Evolutionary conservation across 352 stramenopile genomes (phyloP).

Genomic region (Nothophytophthora sp.): DNA sequence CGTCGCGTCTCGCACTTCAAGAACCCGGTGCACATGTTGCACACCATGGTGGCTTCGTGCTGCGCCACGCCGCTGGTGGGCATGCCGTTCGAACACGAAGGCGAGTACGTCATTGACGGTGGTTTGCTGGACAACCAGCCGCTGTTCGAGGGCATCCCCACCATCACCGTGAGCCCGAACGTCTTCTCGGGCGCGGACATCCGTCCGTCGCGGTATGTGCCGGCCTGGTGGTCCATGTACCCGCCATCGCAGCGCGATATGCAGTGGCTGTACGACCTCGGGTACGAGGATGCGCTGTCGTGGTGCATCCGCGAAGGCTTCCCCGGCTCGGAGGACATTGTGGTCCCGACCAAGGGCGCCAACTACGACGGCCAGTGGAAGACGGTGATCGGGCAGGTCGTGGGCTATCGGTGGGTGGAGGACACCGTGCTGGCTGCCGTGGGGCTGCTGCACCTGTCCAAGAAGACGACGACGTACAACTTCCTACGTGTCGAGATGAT

Average conservation of each 20-base stretch:
- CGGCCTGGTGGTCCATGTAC: slow-evolving; percentile 63
- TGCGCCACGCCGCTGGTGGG: slow-evolving; percentile 49
- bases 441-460: slow-evolving; percentile 15
- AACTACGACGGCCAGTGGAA: slow-evolving; percentile 27
- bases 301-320: slow-evolving; percentile 31
- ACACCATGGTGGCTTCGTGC: slow-evolving; percentile 56
- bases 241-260: slow-evolving; percentile 50
- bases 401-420: slow-evolving; percentile 29
- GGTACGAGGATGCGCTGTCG: slow-evolving; percentile 41
- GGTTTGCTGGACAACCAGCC: slow-evolving; percentile 63
- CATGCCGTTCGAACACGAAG: slow-evolving; percentile 49
- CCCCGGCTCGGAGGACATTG: slow-evolving; percentile 10
- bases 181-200: slow-evolving; percentile 50
- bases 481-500: slow-evolving; percentile 21
- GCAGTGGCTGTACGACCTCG: slow-evolving; percentile 55
- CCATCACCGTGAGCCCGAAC: slow-evolving; percentile 32
- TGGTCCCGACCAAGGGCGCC: slow-evolving; percentile 29
- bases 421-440: slow-evolving; percentile 9
- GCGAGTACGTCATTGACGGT: slow-evolving; percentile 62
- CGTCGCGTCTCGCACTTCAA: slow-evolving; percentile 41
- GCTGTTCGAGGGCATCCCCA: slow-evolving; percentile 34
- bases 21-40: slow-evolving; percentile 37
- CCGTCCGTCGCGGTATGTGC: slow-evolving; percentile 60
- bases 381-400: slow-evolving; percentile 24
- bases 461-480: slow-evolving; percentile 12